phyloP scores from a whole-genome alignment of 1,284 basidiomycete genomes.

The Athelia psychrophila region DNA sequence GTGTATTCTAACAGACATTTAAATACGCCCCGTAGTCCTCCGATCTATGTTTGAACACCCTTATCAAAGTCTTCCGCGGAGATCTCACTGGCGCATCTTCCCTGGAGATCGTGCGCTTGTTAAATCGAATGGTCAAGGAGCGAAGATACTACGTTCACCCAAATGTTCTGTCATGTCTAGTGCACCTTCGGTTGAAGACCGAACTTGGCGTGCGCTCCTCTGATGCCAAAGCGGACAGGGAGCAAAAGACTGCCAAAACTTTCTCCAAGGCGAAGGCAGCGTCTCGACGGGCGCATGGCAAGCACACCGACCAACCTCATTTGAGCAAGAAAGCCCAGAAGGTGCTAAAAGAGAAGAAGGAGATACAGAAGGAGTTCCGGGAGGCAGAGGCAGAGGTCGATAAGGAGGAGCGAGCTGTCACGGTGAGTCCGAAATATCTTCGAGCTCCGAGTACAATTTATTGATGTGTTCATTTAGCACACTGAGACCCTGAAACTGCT shows the following conservation, averaged over 20 bases:
- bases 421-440: constrained; percentile 48
- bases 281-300: constrained; percentile 50
- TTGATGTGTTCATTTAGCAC: constrained; percentile 57
- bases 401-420: constrained; percentile 83
- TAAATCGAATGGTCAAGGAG: constrained; percentile 98
- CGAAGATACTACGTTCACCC: constrained; percentile 89
- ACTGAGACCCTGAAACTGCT: constrained; percentile 98
- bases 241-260: constrained; percentile 33
- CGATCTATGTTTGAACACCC: constrained; percentile 76
- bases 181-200: constrained; percentile 84
- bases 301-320: constrained; percentile 63
- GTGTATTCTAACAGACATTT: constrained; percentile 2
- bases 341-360: constrained; percentile 78
- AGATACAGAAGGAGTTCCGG: constrained; percentile 85
- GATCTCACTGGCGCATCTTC: constrained; percentile 82
- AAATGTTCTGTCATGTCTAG: constrained; percentile 82
- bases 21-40: constrained; percentile 50
- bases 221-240: constrained; percentile 60
- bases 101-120: constrained; percentile 85
- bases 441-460: constrained; percentile 5
- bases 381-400: constrained; percentile 96
- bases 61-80: constrained; percentile 79
- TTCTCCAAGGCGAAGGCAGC: constrained; percentile 50
- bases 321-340: constrained; percentile 88
- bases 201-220: constrained; percentile 84